These are phyloP conservation scores for Epicoccum sorghinum DNA, from an alignment of 2,329 filamentous ascomycete species.

Conservation along the genomic window DNA sequence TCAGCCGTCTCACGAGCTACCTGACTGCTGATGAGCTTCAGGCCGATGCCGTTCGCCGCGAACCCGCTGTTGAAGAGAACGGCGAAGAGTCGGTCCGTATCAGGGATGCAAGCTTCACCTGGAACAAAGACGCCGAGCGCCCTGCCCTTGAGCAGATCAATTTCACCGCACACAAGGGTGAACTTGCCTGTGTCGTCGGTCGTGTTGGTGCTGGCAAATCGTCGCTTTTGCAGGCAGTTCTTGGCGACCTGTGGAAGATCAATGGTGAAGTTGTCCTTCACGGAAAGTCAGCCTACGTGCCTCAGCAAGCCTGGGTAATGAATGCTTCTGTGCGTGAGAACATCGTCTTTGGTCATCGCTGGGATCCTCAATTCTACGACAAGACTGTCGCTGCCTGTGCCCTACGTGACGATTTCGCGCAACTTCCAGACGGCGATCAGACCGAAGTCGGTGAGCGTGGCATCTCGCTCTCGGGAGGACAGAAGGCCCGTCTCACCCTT, in stretches of 20 bases:
- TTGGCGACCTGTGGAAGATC: constrained; percentile 91
- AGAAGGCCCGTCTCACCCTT: constrained; percentile 91
- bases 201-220: constrained; percentile 96
- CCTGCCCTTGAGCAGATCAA: constrained; percentile 81
- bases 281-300: constrained; percentile 86
- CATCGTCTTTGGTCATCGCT: constrained; percentile 93
- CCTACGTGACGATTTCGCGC: constrained; percentile 85
- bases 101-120: constrained; percentile 86
- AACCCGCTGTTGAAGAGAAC: constrained; percentile 71
- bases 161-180: constrained; percentile 88
- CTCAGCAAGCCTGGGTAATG: constrained; percentile 94
- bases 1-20: constrained; percentile 82
- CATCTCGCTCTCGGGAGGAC: constrained; percentile 93
- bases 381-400: constrained; percentile 91
- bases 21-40: constrained; percentile 90
- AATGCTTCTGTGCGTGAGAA: constrained; percentile 98
- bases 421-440: constrained; percentile 92
- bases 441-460: constrained; percentile 96
- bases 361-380: constrained; percentile 93
- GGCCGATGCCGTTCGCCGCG: constrained; percentile 74
- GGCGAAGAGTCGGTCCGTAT: constrained; percentile 89
- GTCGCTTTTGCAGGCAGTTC: constrained; percentile 83
- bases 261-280: constrained; percentile 82
- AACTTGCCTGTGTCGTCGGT: constrained; percentile 90
- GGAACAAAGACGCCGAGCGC: constrained; percentile 79